Conservation (phyloP, 306 rosid species). For the Acacia crassicarpa region DNA sequence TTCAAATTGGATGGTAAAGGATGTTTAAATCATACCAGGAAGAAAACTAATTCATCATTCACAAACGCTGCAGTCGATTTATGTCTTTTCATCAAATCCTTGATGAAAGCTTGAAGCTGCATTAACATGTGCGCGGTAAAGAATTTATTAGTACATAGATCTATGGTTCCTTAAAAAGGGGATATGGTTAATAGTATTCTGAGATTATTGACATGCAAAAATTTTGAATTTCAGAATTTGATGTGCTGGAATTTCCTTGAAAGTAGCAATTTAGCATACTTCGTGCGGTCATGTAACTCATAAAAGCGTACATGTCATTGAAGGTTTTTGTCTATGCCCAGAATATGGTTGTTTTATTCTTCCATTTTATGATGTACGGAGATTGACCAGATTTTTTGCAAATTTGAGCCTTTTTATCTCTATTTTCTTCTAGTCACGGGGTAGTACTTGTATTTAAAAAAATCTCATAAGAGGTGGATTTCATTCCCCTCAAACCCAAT, state of each 20-base stretch:
- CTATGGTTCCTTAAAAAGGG: conserved; percentile 9
- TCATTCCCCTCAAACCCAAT: background rate
- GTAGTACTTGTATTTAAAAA: background rate
- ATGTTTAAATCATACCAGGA: conserved; percentile 56
- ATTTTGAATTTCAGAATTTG: background rate
- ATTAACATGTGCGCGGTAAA: conserved; percentile 8
- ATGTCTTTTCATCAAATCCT: conserved; percentile 63
- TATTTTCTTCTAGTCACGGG: background rate
- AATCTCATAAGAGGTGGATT: background rate
- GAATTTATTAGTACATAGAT: background rate
- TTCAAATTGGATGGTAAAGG: conserved; percentile 3
- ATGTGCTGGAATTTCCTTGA: background rate
- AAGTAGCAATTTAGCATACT: background rate
- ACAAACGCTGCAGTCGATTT: conserved; percentile 61
- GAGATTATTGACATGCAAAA: conserved; percentile 6
- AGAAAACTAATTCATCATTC: conserved; percentile 68
- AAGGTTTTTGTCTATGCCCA: background rate
- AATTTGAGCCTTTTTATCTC: background rate
- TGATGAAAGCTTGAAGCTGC: conserved; percentile 79
- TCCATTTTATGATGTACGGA: background rate
- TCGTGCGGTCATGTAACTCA: background rate
- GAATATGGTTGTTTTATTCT: background rate
- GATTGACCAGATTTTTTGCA: background rate
- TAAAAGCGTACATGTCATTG: background rate
- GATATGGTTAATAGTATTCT: background rate